These are phyloP conservation scores for Kokia cookei DNA, from an alignment of 441 rosid genomes.

Conservation along the genomic window DNA sequence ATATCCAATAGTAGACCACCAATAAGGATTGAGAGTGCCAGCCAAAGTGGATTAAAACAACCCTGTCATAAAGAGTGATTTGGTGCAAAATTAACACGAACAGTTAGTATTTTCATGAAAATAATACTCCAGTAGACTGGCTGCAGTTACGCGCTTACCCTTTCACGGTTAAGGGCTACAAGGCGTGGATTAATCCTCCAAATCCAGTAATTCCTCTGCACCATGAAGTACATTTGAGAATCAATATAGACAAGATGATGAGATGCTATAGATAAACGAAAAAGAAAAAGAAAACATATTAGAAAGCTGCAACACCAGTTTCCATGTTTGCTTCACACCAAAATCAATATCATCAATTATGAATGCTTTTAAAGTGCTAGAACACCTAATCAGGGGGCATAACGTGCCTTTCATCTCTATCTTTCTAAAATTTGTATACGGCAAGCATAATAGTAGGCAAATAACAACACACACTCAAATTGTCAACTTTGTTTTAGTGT, in stretches of 20 bases:
- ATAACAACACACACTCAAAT: background rate
- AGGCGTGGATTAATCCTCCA: slow-evolving; percentile 71
- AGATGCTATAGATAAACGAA: background rate
- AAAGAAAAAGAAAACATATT: background rate
- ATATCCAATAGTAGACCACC: slow-evolving; percentile 81
- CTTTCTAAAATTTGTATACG: background rate
- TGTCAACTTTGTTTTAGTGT: background rate
- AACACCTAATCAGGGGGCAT: no score
- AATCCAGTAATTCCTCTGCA: slow-evolving; percentile 68
- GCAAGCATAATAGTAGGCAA: background rate
- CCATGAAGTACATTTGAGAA: slow-evolving; percentile 12
- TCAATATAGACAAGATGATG: background rate
- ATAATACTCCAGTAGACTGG: background rate
- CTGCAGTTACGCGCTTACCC: slow-evolving; percentile 33
- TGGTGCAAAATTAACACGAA: background rate
- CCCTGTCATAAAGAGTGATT: slow-evolving; percentile 34
- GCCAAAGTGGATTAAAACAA: slow-evolving; percentile 82
- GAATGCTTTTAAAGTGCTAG: background rate
- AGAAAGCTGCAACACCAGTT: background rate
- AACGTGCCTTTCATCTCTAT: background rate
- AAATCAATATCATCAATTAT: background rate
- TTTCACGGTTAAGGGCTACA: slow-evolving; percentile 48
- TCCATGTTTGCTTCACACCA: background rate
- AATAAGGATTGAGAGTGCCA: slow-evolving; percentile 77
- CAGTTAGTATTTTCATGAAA: background rate